Percentiles rank a stretch among this genome's conserved stretches.
These are phyloP conservation scores for Eryngium alpinum DNA, from an alignment of 140 eudicot genomes.

Conservation along the genomic window DNA sequence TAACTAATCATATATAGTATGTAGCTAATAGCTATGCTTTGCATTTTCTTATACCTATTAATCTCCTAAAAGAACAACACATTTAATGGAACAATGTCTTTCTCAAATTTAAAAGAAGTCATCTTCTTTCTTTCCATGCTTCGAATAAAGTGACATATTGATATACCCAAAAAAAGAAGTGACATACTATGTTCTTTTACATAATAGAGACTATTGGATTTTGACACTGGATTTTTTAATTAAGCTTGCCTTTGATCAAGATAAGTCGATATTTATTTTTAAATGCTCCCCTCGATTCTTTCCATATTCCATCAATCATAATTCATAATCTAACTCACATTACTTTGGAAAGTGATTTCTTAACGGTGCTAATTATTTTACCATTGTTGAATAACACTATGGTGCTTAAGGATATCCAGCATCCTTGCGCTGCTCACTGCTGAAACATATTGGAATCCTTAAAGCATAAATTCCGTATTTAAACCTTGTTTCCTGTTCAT, in stretches of 20 bases:
- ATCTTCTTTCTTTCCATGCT: neutral
- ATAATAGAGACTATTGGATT: neutral
- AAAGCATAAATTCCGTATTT: neutral
- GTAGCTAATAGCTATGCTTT: conserved; percentile 6
- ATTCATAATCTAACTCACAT: neutral
- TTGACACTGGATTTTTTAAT: neutral
- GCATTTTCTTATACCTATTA: neutral
- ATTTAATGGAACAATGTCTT: neutral
- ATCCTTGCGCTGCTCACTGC: too few species aligned
- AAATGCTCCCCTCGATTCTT: neutral
- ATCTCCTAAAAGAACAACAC: neutral
- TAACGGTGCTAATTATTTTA: neutral
- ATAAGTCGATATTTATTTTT: too few species aligned
- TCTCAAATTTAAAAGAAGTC: too few species aligned
- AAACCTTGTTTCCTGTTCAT: neutral
- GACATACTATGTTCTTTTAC: neutral
- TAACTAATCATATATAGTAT: conserved; percentile 23
- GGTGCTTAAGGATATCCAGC: too few species aligned
- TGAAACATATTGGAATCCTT: too few species aligned
- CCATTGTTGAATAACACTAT: neutral
- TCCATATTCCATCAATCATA: neutral
- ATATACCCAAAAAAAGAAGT: too few species aligned
- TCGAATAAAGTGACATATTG: neutral
- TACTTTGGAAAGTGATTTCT: neutral
- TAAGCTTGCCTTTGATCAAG: neutral